Percentiles rank a stretch among this genome's conserved stretches.
phyloP scores from a whole-genome alignment of 2,329 filamentous ascomycete species.

The Hansfordia pulvinata region DNA sequence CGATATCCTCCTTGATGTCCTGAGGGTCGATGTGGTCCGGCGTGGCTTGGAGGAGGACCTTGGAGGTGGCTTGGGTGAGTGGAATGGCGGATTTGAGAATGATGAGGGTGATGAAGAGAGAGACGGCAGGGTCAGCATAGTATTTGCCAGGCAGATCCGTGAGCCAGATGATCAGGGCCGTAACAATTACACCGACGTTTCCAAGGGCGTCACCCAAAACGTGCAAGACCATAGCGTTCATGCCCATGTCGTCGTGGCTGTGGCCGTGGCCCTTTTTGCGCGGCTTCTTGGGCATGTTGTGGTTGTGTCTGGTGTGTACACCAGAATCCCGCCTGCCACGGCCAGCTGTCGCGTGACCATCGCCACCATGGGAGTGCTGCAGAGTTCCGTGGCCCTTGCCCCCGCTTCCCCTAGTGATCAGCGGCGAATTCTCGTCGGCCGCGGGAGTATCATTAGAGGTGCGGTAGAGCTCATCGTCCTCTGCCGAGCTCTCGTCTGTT shows the following conservation, averaged over 20 bases:
- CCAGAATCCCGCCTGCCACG: conserved; percentile 33
- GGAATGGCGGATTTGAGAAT: conserved; percentile 64
- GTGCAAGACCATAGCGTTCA: conserved; percentile 72
- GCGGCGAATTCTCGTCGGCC: conserved; percentile 23
- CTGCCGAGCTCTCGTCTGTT: conserved; percentile 31
- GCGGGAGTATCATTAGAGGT: conserved; percentile 11
- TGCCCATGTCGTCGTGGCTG: conserved; percentile 82
- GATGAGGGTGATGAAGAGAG: conserved; percentile 80
- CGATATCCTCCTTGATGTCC: conserved; percentile 86
- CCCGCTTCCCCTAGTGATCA: conserved; percentile 14
- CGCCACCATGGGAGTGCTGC: conserved; percentile 12
- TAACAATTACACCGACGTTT: conserved; percentile 74
- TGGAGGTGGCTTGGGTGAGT: conserved; percentile 64
- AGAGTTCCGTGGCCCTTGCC: conserved; percentile 13
- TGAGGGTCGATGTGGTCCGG: conserved; percentile 78
- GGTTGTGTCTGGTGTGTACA: conserved; percentile 63
- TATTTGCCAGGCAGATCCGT: conserved; percentile 68
- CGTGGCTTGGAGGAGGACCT: conserved; percentile 88
- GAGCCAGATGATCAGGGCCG: conserved; percentile 83
- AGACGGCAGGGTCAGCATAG: conserved; percentile 87
- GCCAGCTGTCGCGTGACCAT: conserved; percentile 9
- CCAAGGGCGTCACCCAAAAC: conserved; percentile 74
- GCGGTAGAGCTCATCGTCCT: conserved; percentile 24
- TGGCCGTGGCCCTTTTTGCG: conserved; percentile 45
- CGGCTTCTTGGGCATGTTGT: conserved; percentile 53